phyloP scores from a whole-genome alignment of 2,329 filamentous ascomycete genomes.

The Periconia sp. region DNA sequence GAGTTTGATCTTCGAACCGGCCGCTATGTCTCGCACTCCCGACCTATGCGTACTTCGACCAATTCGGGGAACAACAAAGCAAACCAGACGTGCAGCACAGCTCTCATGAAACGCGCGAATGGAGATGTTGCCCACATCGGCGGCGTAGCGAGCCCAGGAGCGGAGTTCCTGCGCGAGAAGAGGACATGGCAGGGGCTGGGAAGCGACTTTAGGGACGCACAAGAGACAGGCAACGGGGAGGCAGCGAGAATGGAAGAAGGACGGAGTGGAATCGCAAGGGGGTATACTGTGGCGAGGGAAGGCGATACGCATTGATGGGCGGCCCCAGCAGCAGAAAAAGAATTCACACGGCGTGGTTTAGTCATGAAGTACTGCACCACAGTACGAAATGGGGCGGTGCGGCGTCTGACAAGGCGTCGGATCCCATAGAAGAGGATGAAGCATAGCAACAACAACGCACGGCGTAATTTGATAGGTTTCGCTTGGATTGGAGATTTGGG shows the following conservation, averaged over 20 bases:
- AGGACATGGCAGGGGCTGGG: constrained; percentile 91
- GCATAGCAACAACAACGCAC: too few relatives aligned
- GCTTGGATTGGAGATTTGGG: too few relatives aligned
- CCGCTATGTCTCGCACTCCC: constrained; percentile 74
- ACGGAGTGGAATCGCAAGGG: constrained; percentile 81
- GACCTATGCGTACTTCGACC: constrained; percentile 60
- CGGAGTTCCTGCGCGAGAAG: constrained; percentile 79
- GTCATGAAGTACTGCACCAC: too few relatives aligned
- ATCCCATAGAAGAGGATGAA: too few relatives aligned
- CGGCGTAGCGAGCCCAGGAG: constrained; percentile 85
- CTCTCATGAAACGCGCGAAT: constrained; percentile 65
- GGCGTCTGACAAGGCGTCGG: too few relatives aligned
- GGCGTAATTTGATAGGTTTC: too few relatives aligned
- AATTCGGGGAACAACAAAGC: constrained; percentile 4
- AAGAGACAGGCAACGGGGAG: constrained; percentile 50
- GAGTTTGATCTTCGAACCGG: constrained; percentile 93
- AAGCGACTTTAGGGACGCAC: constrained; percentile 72
- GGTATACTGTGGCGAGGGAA: constrained; percentile 74
- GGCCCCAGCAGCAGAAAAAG: too few relatives aligned
- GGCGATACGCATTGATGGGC: constrained; percentile 20
- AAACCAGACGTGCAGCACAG: constrained; percentile 42
- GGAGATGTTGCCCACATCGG: constrained; percentile 80
- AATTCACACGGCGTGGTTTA: too few relatives aligned
- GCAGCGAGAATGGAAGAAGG: constrained; percentile 80
- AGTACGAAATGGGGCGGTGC: too few relatives aligned